A percentile compares a stretch with the other conserved stretches of the same genome.
These are phyloP conservation scores for Akanthomyces muscarius DNA, from an alignment of 2,329 filamentous ascomycete genomes.

Conservation along the genomic window DNA sequence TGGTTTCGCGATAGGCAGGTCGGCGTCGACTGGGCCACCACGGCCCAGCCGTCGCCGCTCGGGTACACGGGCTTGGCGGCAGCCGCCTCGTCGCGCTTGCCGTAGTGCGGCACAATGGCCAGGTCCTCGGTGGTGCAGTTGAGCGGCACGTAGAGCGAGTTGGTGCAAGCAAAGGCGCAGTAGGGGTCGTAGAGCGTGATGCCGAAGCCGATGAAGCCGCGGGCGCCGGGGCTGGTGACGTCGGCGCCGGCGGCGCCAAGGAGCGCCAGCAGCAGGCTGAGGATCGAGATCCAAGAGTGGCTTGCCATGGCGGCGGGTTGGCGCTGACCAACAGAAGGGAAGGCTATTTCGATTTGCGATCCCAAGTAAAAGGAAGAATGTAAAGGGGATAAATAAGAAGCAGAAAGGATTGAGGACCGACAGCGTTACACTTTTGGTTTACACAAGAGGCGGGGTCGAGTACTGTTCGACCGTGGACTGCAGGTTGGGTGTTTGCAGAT, in stretches of 20 bases:
- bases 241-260: background rate
- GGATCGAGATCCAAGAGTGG: constrained; percentile 1
- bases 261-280: constrained; percentile 7
- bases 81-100: constrained; percentile 2
- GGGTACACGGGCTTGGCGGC: constrained; percentile 8
- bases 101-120: background rate
- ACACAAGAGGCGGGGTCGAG: background rate
- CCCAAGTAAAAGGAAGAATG: background rate
- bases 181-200: constrained; percentile 26
- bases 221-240: background rate
- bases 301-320: background rate
- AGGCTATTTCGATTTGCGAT: background rate
- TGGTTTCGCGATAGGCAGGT: constrained; percentile 20
- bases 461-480: background rate
- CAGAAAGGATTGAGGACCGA: background rate
- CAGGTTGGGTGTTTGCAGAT: constrained; percentile 5
- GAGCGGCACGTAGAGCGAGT: constrained; percentile 23
- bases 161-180: constrained; percentile 29
- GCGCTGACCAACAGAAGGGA: background rate
- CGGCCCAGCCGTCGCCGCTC: constrained; percentile 19
- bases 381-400: background rate
- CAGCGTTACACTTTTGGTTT: background rate
- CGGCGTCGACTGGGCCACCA: constrained; percentile 15
- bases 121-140: constrained; percentile 23
- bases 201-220: constrained; percentile 22